Evolutionary conservation across 495 filamentous ascomycete genomes (phyloP).

Genomic region (Monascus purpureus): DNA sequence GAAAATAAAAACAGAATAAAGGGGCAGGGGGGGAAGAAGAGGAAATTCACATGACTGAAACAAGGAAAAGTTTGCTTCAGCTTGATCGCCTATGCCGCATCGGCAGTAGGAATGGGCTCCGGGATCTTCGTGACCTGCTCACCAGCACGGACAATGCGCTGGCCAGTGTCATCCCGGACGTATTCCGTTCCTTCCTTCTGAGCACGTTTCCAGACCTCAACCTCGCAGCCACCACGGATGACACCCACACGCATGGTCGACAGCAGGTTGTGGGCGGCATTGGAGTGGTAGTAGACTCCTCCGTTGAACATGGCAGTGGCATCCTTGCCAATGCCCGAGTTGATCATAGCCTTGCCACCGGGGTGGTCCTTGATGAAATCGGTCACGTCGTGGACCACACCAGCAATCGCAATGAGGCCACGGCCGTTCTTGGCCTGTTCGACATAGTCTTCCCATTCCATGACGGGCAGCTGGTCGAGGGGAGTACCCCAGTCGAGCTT

Average conservation of each 20-base stretch:
- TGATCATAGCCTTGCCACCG: conserved; percentile 92
- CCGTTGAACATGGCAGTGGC: conserved; percentile 99
- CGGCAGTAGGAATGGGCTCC: conserved; percentile 32
- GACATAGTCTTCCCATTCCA: conserved; percentile 94
- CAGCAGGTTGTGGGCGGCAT: conserved; percentile 93
- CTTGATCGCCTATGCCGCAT: conserved; percentile 24
- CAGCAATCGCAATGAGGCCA: conserved; percentile 75
- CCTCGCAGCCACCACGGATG: conserved; percentile 88
- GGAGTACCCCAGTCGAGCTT: conserved; percentile 92
- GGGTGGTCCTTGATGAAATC: conserved; percentile 96
- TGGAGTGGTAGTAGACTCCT: conserved; percentile 94
- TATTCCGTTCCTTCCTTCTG: conserved; percentile 71
- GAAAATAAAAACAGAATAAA: not conserved
- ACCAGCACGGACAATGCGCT: conserved; percentile 80
- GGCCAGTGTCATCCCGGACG: conserved; percentile 67
- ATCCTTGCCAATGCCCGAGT: conserved; percentile 86
- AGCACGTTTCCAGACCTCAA: conserved; percentile 98
- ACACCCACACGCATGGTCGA: conserved; percentile 96
- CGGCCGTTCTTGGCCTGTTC: conserved; percentile 79
- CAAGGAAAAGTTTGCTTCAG: conserved; percentile 4
- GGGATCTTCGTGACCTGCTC: conserved; percentile 76
- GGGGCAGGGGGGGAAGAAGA: not conserved
- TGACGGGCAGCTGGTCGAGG: conserved; percentile 83
- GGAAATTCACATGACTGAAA: conserved; percentile 4
- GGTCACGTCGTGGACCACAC: conserved; percentile 90